phyloP scores from a whole-genome alignment of 768 basidiomycete genomes.

The Agaricus bisporus region DNA sequence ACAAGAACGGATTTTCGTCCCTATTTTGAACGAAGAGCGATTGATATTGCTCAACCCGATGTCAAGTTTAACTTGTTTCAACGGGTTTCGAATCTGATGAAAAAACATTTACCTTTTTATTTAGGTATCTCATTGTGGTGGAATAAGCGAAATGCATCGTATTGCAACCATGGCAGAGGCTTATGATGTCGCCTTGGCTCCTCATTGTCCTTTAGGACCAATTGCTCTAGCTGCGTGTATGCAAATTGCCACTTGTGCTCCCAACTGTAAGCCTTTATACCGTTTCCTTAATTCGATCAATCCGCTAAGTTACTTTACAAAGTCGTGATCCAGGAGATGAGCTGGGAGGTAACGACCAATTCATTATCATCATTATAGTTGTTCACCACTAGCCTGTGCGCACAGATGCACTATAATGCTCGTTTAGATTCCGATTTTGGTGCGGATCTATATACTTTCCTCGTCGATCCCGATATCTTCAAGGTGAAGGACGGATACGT shows the following conservation, averaged over 20 bases:
- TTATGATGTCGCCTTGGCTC: slow-evolving; percentile 68
- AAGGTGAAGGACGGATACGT: slow-evolving; percentile 47
- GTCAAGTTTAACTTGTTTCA: too few species aligned
- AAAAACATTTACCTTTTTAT: too few species aligned
- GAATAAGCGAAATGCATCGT: slow-evolving; percentile 51
- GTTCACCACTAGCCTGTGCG: not conserved
- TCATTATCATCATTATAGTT: not conserved
- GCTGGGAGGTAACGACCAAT: slow-evolving; percentile 38
- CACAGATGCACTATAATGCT: slow-evolving; percentile 59
- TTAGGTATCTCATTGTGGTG: slow-evolving; percentile 55
- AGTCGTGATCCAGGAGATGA: slow-evolving; percentile 66
- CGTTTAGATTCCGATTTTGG: slow-evolving; percentile 18
- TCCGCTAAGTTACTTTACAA: too few species aligned
- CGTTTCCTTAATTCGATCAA: too few species aligned
- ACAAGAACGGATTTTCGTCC: slow-evolving; percentile 58
- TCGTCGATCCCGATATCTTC: slow-evolving; percentile 47
- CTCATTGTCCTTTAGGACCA: slow-evolving; percentile 69
- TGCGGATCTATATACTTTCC: slow-evolving; percentile 58
- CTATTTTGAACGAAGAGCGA: slow-evolving; percentile 55
- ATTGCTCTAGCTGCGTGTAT: slow-evolving; percentile 69
- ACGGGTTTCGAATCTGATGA: too few species aligned
- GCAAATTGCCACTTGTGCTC: slow-evolving; percentile 51
- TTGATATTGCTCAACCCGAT: slow-evolving; percentile 69
- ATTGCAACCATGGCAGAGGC: slow-evolving; percentile 57
- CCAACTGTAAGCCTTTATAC: slow-evolving; percentile 42